Evolutionary conservation across 257 asterid genomes (phyloP).

Genomic region (Capsicum pubescens): DNA sequence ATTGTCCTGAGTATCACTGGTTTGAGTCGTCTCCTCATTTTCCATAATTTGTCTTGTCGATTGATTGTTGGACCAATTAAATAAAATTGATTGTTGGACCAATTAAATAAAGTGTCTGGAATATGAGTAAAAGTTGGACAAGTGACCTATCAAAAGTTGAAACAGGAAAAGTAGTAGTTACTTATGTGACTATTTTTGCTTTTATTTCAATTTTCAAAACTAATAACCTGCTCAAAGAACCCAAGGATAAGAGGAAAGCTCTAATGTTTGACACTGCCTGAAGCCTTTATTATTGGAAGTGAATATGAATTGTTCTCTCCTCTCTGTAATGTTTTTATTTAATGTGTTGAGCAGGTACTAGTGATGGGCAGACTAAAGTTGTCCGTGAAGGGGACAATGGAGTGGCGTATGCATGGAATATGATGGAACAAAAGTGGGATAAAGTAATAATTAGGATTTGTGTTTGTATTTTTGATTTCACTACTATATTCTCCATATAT

Average conservation of each 20-base stretch:
- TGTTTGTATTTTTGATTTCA: background rate
- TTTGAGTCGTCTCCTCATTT: background rate
- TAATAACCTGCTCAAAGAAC: background rate
- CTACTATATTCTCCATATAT: slow-evolving; percentile 12
- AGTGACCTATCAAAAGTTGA: slow-evolving; percentile 15
- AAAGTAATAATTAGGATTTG: slow-evolving; percentile 54
- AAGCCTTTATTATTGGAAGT: slow-evolving; percentile 7
- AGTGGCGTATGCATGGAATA: slow-evolving; percentile 95
- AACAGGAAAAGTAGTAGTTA: background rate
- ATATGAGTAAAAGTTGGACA: background rate
- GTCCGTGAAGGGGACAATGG: slow-evolving; percentile 99
- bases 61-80: background rate
- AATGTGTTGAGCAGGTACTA: slow-evolving; percentile 65
- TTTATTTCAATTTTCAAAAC: background rate
- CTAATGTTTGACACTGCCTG: background rate
- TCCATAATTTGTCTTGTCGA: background rate
- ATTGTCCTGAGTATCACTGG: background rate
- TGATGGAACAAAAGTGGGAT: slow-evolving; percentile 87
- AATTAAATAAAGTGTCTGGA: background rate
- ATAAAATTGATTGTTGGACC: background rate
- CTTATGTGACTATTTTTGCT: background rate
- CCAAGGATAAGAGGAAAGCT: background rate
- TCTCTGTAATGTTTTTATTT: background rate
- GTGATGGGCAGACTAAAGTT: slow-evolving; percentile 93
- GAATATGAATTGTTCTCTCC: background rate